A percentile compares a stretch with the other conserved stretches of the same genome.
These are phyloP conservation scores for Funneliformis mosseae DNA, from an alignment of 192 early-diverging fungal species.

Conservation along the genomic window DNA sequence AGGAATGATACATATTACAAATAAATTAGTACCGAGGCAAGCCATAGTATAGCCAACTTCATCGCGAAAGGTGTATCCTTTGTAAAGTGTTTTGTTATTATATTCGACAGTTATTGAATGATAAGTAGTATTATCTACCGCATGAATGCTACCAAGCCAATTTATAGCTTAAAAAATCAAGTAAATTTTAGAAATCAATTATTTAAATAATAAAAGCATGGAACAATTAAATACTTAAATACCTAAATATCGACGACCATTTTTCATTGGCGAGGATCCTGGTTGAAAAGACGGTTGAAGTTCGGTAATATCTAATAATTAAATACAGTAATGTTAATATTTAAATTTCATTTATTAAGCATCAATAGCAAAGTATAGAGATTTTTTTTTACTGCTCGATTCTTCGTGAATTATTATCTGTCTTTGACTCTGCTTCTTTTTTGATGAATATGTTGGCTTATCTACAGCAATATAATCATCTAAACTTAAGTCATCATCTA, in stretches of 20 bases:
- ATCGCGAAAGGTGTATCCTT: constrained; percentile 85
- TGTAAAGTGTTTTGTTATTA: constrained; percentile 78
- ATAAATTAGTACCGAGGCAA: constrained; percentile 51
- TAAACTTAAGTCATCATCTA: background rate
- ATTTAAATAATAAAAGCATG: background rate
- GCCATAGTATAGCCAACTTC: constrained; percentile 79
- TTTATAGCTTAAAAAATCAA: constrained; percentile 68
- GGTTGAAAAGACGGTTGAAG: constrained; percentile 81
- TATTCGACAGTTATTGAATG: constrained; percentile 85
- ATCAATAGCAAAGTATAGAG: background rate
- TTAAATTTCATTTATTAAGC: background rate
- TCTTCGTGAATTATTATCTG: background rate
- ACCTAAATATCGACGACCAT: constrained; percentile 61
- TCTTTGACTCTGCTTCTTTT: background rate
- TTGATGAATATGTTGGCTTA: background rate
- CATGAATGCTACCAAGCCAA: constrained; percentile 76
- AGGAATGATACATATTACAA: too few relatives aligned
- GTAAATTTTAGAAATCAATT: background rate
- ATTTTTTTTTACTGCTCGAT: background rate
- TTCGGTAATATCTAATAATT: constrained; percentile 25
- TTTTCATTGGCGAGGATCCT: constrained; percentile 69
- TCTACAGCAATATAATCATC: background rate
- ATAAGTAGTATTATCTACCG: constrained; percentile 70
- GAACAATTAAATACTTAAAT: background rate
- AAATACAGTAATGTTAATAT: background rate